Percentiles rank a stretch among this genome's conserved stretches.
These are phyloP conservation scores for Millerozyma miso DNA, from an alignment of 805 yeast genomes.

Conservation along the genomic window DNA sequence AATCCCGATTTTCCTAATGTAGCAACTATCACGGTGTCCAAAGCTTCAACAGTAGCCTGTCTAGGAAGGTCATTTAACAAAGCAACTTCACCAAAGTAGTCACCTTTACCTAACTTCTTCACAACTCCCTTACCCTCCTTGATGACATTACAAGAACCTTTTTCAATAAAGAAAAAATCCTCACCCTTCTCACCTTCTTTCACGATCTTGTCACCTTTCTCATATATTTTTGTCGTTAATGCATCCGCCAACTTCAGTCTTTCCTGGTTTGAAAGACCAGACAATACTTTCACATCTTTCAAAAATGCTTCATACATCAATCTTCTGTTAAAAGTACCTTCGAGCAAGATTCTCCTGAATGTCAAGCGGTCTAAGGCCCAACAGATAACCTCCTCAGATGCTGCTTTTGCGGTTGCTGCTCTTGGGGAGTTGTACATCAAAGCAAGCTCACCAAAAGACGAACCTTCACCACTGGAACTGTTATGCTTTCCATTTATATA, in stretches of 20 bases:
- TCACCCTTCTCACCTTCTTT: slow-evolving; percentile 72
- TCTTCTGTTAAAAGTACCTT: slow-evolving; percentile 87
- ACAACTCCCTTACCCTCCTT: slow-evolving; percentile 61
- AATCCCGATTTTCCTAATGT: slow-evolving; percentile 89
- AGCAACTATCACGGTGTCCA: slow-evolving; percentile 77
- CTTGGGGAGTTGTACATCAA: slow-evolving; percentile 96
- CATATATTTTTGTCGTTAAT: slow-evolving; percentile 68
- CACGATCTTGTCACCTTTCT: slow-evolving; percentile 70
- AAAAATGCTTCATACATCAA: slow-evolving; percentile 85
- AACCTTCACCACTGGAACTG: slow-evolving; percentile 75
- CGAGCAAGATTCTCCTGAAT: slow-evolving; percentile 85
- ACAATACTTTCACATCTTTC: slow-evolving; percentile 78
- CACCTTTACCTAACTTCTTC: slow-evolving; percentile 66
- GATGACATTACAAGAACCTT: slow-evolving; percentile 76
- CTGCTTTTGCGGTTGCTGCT: slow-evolving; percentile 88
- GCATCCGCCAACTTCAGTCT: slow-evolving; percentile 94
- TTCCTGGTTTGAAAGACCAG: slow-evolving; percentile 69
- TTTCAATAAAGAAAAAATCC: slow-evolving; percentile 47
- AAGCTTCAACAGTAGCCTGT: slow-evolving; percentile 87
- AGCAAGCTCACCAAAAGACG: slow-evolving; percentile 95
- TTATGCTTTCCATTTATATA: slow-evolving; percentile 68
- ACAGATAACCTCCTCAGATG: slow-evolving; percentile 53
- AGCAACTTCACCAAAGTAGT: slow-evolving; percentile 96
- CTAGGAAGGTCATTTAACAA: slow-evolving; percentile 87
- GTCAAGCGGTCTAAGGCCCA: slow-evolving; percentile 95